phyloP scores from a whole-genome alignment of 257 asterid genomes.

The Plantago major region DNA sequence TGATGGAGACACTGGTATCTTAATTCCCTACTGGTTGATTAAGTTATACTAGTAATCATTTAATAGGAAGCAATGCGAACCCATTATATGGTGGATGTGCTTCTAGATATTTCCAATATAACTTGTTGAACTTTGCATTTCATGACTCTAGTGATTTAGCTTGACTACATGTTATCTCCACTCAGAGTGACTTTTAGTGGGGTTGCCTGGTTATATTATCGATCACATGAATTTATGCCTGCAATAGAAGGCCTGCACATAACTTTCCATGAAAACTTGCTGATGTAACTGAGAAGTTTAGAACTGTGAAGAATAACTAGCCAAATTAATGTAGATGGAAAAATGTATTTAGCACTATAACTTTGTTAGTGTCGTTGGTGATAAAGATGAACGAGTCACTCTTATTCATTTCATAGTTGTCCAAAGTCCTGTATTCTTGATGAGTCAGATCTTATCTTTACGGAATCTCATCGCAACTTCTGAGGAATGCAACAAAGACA shows the following conservation, averaged over 20 bases:
- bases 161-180: background rate
- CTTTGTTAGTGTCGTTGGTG: background rate
- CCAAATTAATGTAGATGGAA: no score
- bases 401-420: background rate
- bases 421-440: background rate
- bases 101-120: no score
- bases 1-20: constrained; percentile 72
- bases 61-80: constrained; percentile 9
- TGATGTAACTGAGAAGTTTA: no score
- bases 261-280: no score
- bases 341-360: no score
- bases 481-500: background rate
- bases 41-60: constrained; percentile 10
- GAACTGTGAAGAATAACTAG: no score
- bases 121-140: no score
- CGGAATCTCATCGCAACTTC: background rate
- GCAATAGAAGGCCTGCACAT: no score
- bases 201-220: no score
- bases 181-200: background rate
- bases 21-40: constrained; percentile 15
- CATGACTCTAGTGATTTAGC: no score
- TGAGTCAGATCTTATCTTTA: background rate
- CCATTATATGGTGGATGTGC: background rate
- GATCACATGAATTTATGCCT: no score
- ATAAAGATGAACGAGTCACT: background rate